Evolutionary conservation across 345 rosid genomes (phyloP), one percentile per base, ranked within the genome.

Genomic region (Gossypium ekmanianum): DNA sequence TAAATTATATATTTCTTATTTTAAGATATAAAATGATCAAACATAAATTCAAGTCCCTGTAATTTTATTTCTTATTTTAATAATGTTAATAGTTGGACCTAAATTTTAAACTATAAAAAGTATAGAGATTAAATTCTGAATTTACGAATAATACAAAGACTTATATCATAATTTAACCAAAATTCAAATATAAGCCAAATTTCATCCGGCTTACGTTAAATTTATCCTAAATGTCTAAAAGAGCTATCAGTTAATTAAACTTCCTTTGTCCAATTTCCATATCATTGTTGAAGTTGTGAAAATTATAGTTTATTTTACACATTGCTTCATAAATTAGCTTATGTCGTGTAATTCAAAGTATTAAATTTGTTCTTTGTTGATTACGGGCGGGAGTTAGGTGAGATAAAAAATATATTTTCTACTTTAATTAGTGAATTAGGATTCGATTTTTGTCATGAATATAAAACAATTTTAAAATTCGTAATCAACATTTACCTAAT

Each of bases 401-500:
- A 1, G 1, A 34, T 5, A 34, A 34, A 1, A 34, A 34, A 34
- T 1, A 34, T 4, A 1, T 34, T 5, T 34, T 34, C 0, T 5
- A 34, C 1, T 34, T 34, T 5, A 34, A 34, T 5, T 34, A 5
- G 7, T 34, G 7, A 0, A 4, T 5, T 4, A 34, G 0, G 7
- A 34, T 34, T 34, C 0, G 7, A 5, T 5, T 5, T 34, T 34
- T 34, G 1, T 0, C 1, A 0, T 1, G 0, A 5, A 34, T 5
- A 34, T 34, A 6, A 34, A 34, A 4, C 0, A 34, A 0, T 4
- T 34, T 34, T 34, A 34, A 34, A 34, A 4, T 4, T 34, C 0
- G 0, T 34, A 34, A 5, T 5, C 0, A 1, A 1, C 1, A 34
- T 34, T 1, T 4, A 34, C 1, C 0, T 5, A 0, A 0, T 34